A percentile compares a stretch with the other conserved stretches of the same genome.
These are phyloP conservation scores for Botryotinia globosa DNA, from an alignment of 2,329 filamentous ascomycete genomes.

Conservation along the genomic window DNA sequence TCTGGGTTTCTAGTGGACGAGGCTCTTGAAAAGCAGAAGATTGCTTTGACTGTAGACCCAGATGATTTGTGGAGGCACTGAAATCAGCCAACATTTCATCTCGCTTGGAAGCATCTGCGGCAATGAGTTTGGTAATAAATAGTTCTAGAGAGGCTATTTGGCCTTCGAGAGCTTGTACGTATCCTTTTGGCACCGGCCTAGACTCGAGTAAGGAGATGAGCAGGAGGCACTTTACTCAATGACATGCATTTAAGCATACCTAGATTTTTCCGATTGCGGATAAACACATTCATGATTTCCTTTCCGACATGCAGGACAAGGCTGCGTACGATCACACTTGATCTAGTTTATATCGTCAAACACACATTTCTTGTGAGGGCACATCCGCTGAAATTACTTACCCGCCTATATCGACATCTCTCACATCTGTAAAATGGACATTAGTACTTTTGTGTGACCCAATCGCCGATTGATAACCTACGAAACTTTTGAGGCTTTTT, in stretches of 20 bases:
- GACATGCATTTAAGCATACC: slow-evolving; percentile 34
- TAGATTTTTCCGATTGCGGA: slow-evolving; percentile 44
- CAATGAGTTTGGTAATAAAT: slow-evolving; percentile 46
- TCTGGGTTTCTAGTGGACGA: slow-evolving; percentile 22
- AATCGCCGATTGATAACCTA: not conserved
- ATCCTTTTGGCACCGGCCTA: slow-evolving; percentile 46
- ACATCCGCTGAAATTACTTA: slow-evolving; percentile 23
- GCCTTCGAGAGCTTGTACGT: slow-evolving; percentile 48
- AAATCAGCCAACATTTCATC: slow-evolving; percentile 45
- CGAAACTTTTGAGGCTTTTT: slow-evolving; percentile 18
- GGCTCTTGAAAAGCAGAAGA: not conserved
- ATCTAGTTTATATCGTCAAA: slow-evolving; percentile 38
- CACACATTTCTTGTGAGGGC: not conserved
- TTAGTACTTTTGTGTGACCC: not conserved
- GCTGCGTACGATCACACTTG: slow-evolving; percentile 52
- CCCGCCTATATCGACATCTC: slow-evolving; percentile 46
- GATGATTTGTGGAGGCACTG: slow-evolving; percentile 29
- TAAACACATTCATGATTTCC: slow-evolving; percentile 43
- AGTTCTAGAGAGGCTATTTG: slow-evolving; percentile 47
- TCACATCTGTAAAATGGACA: slow-evolving; percentile 40
- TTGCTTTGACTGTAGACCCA: slow-evolving; percentile 9
- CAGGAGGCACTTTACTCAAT: not conserved
- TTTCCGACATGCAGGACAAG: slow-evolving; percentile 50
- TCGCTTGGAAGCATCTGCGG: slow-evolving; percentile 42
- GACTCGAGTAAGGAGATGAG: not conserved